Percentiles rank a stretch among this genome's conserved stretches.
Conservation (phyloP, 2,329 filamentous ascomycete genomes). For the Phialophora expanda region DNA sequence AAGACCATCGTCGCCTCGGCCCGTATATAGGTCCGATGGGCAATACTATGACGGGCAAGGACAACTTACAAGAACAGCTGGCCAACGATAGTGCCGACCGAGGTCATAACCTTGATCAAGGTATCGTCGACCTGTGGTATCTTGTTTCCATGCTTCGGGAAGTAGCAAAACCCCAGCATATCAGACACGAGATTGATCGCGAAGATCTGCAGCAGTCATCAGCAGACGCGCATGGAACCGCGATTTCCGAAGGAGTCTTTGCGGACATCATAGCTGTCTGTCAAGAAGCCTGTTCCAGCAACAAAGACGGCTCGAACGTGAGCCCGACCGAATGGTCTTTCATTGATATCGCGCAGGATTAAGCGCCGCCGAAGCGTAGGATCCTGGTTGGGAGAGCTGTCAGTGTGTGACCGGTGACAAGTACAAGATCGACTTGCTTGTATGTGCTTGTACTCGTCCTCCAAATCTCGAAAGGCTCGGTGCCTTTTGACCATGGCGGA, state of each 20-base stretch:
- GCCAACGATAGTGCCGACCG: conserved; percentile 79
- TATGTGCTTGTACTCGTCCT: conserved; percentile 22
- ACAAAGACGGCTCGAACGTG: conserved; percentile 77
- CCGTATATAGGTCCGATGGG: neutral
- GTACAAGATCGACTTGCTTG: conserved; percentile 2
- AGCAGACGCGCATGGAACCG: neutral
- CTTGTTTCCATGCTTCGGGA: conserved; percentile 56
- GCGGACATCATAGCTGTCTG: conserved; percentile 70
- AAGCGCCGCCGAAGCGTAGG: conserved; percentile 21
- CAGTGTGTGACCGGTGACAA: neutral
- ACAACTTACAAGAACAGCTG: conserved; percentile 60
- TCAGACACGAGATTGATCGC: conserved; percentile 21
- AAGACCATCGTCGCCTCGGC: neutral
- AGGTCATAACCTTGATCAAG: conserved; percentile 83
- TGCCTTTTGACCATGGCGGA: conserved; percentile 18
- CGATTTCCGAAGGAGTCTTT: neutral
- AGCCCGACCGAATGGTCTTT: conserved; percentile 61
- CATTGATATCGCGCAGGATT: conserved; percentile 23
- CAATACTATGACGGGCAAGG: neutral
- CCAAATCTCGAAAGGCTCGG: conserved; percentile 20
- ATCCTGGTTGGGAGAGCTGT: conserved; percentile 11
- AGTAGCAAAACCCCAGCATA: conserved; percentile 71
- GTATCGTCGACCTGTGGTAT: conserved; percentile 74
- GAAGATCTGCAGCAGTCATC: conserved; percentile 16
- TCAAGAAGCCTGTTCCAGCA: conserved; percentile 86